Evolutionary conservation across 2,329 filamentous ascomycete species (phyloP).

Genomic region (Cyphellophora attinorum): DNA sequence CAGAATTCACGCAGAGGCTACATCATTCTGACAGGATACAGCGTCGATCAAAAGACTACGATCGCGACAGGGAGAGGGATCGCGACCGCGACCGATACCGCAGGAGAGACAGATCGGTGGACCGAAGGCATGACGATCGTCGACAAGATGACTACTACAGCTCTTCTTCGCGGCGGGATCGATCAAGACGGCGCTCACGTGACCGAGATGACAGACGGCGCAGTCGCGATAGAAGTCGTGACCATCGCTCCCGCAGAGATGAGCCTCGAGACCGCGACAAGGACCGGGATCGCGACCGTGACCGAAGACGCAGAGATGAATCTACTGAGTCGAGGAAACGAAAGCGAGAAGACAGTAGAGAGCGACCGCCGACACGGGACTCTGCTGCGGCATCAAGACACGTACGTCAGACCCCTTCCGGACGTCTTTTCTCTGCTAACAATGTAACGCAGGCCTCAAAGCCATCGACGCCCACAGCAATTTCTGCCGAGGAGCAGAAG

Average conservation of each 20-base stretch:
- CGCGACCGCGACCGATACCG: slow-evolving; percentile 48
- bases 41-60: slow-evolving; percentile 38
- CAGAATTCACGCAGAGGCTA: too few relatives aligned
- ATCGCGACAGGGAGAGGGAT: slow-evolving; percentile 28
- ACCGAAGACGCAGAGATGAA: slow-evolving; percentile 55
- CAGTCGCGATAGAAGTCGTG: slow-evolving; percentile 53
- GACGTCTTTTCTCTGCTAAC: slow-evolving; percentile 16
- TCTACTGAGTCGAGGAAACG: slow-evolving; percentile 62
- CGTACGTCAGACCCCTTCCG: slow-evolving; percentile 35
- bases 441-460: slow-evolving; percentile 41
- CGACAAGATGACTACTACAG: slow-evolving; percentile 55
- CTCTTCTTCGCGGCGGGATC: slow-evolving; percentile 47
- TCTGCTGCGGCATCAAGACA: slow-evolving; percentile 44
- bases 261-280: too few relatives aligned
- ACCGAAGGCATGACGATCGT: slow-evolving; percentile 37
- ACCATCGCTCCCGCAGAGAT: slow-evolving; percentile 61
- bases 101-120: slow-evolving; percentile 60
- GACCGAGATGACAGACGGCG: slow-evolving; percentile 46
- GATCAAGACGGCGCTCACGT: slow-evolving; percentile 53
- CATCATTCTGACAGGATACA: slow-evolving; percentile 24
- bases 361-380: slow-evolving; percentile 41
- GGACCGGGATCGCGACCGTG: slow-evolving; percentile 55
- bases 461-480: slow-evolving; percentile 36
- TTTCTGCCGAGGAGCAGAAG: slow-evolving; percentile 64
- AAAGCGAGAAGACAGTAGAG: slow-evolving; percentile 57